phyloP scores from a whole-genome alignment of 1,284 basidiomycete genomes.

The Leccinum angustisporum region DNA sequence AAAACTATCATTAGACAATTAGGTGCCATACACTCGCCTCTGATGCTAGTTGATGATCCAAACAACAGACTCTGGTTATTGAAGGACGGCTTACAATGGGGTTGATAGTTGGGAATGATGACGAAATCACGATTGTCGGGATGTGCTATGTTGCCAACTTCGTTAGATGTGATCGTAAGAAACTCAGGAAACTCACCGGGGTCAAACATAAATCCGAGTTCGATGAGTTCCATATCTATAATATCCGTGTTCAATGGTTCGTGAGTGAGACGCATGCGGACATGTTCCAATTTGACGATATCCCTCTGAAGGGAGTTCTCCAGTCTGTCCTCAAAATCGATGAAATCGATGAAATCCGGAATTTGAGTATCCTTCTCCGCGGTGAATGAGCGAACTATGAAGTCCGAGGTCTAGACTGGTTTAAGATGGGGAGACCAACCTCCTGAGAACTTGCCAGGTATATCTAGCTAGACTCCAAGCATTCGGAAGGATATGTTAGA shows the following conservation, averaged over 20 bases:
- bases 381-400: conserved; percentile 72
- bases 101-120: conserved; percentile 79
- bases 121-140: conserved; percentile 82
- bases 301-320: conserved; percentile 81
- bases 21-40: not conserved
- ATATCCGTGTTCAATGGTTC: conserved; percentile 67
- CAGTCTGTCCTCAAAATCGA: conserved; percentile 71
- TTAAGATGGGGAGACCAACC: conserved; percentile 39
- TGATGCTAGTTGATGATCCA: conserved; percentile 46
- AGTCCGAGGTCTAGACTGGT: conserved; percentile 66
- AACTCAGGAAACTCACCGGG: conserved; percentile 50
- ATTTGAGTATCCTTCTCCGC: conserved; percentile 83
- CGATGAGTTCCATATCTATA: conserved; percentile 77
- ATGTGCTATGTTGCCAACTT: conserved; percentile 46
- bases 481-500: conserved; percentile 68
- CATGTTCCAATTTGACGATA: conserved; percentile 74
- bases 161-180: conserved; percentile 12
- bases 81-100: conserved; percentile 47
- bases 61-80: conserved; percentile 69
- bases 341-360: conserved; percentile 58
- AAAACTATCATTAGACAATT: conserved; percentile 6
- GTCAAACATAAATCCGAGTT: conserved; percentile 81
- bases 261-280: conserved; percentile 78
- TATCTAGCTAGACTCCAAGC: conserved; percentile 74
- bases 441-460: conserved; percentile 76